Percentiles rank a stretch among this genome's conserved stretches.
phyloP scores from a whole-genome alignment of 768 basidiomycete species.

The Pleurotus salmoneostramineus region DNA sequence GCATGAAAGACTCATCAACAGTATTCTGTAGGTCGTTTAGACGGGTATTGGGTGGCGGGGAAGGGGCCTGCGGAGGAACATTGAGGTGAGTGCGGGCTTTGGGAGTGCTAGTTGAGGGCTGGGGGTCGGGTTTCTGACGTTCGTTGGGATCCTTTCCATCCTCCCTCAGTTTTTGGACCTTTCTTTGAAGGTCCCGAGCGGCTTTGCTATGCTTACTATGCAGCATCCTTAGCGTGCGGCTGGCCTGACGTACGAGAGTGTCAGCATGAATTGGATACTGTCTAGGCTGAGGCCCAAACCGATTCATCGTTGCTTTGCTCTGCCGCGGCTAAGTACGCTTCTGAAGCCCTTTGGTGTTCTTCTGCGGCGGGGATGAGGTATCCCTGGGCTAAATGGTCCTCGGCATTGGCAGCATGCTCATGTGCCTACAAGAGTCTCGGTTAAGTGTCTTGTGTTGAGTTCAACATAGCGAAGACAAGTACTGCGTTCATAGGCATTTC shows the following conservation, averaged over 20 bases:
- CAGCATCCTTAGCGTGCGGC: slow-evolving; percentile 71
- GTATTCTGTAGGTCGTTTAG: slow-evolving; percentile 53
- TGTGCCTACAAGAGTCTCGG: slow-evolving; percentile 53
- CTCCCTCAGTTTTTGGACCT: slow-evolving; percentile 64
- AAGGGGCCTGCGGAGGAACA: slow-evolving; percentile 37
- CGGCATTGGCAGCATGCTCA: slow-evolving; percentile 77
- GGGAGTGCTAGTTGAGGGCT: slow-evolving; percentile 25
- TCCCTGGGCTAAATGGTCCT: slow-evolving; percentile 64
- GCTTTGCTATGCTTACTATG: slow-evolving; percentile 72
- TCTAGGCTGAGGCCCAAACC: slow-evolving; percentile 33
- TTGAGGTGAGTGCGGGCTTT: slow-evolving; percentile 11
- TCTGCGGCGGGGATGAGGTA: slow-evolving; percentile 69
- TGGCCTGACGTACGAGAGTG: slow-evolving; percentile 46
- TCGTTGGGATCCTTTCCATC: slow-evolving; percentile 76
- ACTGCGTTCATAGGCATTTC: slow-evolving; percentile 53
- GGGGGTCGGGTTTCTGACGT: slow-evolving; percentile 53
- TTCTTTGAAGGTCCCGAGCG: slow-evolving; percentile 66
- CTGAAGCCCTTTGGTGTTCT: slow-evolving; percentile 73
- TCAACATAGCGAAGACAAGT: slow-evolving; percentile 14
- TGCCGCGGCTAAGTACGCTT: slow-evolving; percentile 68
- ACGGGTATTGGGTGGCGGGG: slow-evolving; percentile 38
- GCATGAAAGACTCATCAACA: slow-evolving; percentile 88
- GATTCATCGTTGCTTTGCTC: slow-evolving; percentile 72
- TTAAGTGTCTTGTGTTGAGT: slow-evolving; percentile 6
- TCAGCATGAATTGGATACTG: slow-evolving; percentile 7